Evolutionary conservation across 768 basidiomycete species (phyloP).

Genomic region (Boletales sp.): DNA sequence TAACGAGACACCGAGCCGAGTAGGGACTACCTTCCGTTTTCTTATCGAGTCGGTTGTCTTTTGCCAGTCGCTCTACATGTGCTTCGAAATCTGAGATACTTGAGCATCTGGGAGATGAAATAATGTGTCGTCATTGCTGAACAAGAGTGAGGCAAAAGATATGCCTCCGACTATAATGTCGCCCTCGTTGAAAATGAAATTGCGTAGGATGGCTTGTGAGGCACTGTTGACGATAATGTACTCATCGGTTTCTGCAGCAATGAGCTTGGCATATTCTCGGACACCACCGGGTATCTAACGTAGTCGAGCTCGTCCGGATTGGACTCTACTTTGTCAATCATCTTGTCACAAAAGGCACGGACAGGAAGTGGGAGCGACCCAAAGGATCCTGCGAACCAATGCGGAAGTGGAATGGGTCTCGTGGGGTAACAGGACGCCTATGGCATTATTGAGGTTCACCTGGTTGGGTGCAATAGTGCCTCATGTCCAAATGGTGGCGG

Average conservation of each 20-base stretch:
- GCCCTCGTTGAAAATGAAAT: slow-evolving; percentile 48
- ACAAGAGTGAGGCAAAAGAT: neutral
- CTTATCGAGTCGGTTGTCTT: slow-evolving; percentile 14
- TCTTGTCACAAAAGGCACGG: slow-evolving; percentile 38
- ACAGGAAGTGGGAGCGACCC: slow-evolving; percentile 57
- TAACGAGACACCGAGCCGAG: slow-evolving; percentile 56
- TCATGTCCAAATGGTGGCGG: too few relatives aligned
- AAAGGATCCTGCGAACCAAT: slow-evolving; percentile 60
- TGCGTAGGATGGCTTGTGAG: slow-evolving; percentile 53
- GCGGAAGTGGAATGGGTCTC: too few relatives aligned
- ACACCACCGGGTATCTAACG: slow-evolving; percentile 30
- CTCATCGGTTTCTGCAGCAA: slow-evolving; percentile 55
- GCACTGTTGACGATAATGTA: slow-evolving; percentile 43
- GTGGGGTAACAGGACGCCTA: too few relatives aligned
- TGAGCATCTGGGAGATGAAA: slow-evolving; percentile 48
- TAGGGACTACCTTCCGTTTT: slow-evolving; percentile 52
- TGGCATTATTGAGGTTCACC: too few relatives aligned
- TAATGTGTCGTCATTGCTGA: slow-evolving; percentile 57
- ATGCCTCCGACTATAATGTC: slow-evolving; percentile 58
- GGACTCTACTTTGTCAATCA: slow-evolving; percentile 43
- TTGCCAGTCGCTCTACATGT: slow-evolving; percentile 31
- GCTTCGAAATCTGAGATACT: slow-evolving; percentile 53
- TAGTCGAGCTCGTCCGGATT: slow-evolving; percentile 49
- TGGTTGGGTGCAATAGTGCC: too few relatives aligned
- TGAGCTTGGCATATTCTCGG: slow-evolving; percentile 40